phyloP scores from a whole-genome alignment of 306 rosid genomes.

The Fagus sylvatica region DNA sequence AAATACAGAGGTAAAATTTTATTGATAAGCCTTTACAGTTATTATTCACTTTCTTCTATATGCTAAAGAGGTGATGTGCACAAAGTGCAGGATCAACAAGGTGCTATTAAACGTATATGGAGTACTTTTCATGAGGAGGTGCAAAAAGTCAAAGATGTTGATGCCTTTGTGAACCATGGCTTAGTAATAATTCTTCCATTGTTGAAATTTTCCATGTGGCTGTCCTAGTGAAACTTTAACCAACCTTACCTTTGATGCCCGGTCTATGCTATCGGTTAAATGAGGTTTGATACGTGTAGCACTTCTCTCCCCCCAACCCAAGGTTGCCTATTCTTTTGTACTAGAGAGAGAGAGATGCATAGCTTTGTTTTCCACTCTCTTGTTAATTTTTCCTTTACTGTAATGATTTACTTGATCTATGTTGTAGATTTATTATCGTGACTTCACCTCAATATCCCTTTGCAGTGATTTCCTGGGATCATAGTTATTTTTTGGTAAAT shows the following conservation, averaged over 20 bases:
- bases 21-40: conserved; percentile 1
- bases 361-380: too few relatives aligned
- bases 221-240: conserved; percentile 35
- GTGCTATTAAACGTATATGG: conserved; percentile 43
- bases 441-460: too few relatives aligned
- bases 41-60: conserved; percentile 1
- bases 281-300: too few relatives aligned
- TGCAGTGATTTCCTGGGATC: too few relatives aligned
- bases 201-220: conserved; percentile 58
- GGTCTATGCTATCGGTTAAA: not conserved
- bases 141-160: conserved; percentile 46
- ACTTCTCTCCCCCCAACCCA: too few relatives aligned
- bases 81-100: conserved; percentile 48
- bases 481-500: too few relatives aligned
- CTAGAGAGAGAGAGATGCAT: too few relatives aligned
- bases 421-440: too few relatives aligned
- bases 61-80: conserved; percentile 28
- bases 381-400: too few relatives aligned
- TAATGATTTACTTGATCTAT: too few relatives aligned
- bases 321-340: too few relatives aligned
- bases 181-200: conserved; percentile 62
- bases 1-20: conserved; percentile 42
- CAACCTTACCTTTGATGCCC: not conserved
- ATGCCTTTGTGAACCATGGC: conserved; percentile 67
- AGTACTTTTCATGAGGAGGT: conserved; percentile 37